Percentiles rank a stretch among this genome's conserved stretches.
phyloP scores from a whole-genome alignment of 768 basidiomycete species.

The Lactifluus pinguis region DNA sequence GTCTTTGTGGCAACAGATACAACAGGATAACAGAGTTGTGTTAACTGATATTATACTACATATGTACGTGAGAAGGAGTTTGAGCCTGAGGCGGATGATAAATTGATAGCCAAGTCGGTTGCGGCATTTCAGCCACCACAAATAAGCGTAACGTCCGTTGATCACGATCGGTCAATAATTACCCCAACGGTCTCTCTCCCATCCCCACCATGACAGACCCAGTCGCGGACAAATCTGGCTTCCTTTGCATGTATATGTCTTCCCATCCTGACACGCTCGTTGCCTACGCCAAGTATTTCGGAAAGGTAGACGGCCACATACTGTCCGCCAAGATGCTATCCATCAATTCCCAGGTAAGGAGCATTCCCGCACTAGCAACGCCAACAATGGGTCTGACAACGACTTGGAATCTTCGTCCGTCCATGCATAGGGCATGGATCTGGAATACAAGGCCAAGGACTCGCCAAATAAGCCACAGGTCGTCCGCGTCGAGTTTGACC shows the following conservation, averaged over 20 bases:
- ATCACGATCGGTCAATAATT: no score
- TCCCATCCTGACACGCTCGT: conserved; percentile 78
- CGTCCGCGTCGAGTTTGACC: conserved; percentile 53
- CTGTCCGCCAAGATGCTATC: conserved; percentile 59
- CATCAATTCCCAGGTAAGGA: conserved; percentile 53
- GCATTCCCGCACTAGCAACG: neutral
- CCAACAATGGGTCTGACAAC: neutral
- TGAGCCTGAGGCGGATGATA: no score
- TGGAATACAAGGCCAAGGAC: conserved; percentile 49
- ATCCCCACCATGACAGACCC: conserved; percentile 48
- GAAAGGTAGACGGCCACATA: conserved; percentile 48
- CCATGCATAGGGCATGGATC: conserved; percentile 50
- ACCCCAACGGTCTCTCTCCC: no score
- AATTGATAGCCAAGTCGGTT: no score
- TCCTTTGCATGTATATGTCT: conserved; percentile 80
- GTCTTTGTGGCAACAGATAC: no score
- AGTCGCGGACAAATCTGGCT: conserved; percentile 65
- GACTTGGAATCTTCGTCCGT: neutral
- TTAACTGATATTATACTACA: no score
- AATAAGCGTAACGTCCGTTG: no score
- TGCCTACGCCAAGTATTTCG: conserved; percentile 72
- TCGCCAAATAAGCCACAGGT: conserved; percentile 35
- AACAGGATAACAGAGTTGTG: no score
- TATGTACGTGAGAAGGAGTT: no score
- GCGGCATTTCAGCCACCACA: no score